Conservation (phyloP, 1,284 basidiomycete genomes). For the Fomitopsis betulina region DNA sequence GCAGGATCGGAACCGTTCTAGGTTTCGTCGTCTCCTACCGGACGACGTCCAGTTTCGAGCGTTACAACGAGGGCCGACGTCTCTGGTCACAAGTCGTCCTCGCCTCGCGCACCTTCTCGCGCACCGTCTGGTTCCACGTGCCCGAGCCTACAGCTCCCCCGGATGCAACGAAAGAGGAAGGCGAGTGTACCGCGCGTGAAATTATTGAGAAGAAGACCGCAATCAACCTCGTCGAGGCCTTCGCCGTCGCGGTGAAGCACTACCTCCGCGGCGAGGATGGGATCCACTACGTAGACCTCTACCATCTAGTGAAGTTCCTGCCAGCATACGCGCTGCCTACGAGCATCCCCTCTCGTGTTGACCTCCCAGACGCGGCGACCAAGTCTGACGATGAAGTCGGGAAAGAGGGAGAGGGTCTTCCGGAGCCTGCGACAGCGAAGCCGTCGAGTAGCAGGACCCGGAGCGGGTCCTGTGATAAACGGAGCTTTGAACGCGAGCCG, state of each 20-base stretch:
- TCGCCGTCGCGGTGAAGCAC: conserved; percentile 46
- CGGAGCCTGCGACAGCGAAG: too few relatives aligned
- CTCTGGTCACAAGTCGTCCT: conserved; percentile 69
- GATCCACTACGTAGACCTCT: conserved; percentile 47
- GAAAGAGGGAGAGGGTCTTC: not conserved
- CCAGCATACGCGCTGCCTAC: conserved; percentile 58
- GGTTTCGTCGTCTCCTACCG: conserved; percentile 66
- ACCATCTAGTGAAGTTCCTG: conserved; percentile 62
- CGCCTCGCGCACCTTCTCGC: conserved; percentile 50
- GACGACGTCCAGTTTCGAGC: conserved; percentile 73
- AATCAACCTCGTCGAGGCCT: conserved; percentile 55
- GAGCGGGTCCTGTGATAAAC: too few relatives aligned
- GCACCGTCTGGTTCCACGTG: conserved; percentile 62
- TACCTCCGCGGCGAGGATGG: conserved; percentile 64
- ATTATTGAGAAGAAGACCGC: conserved; percentile 69
- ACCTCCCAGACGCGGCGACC: conserved; percentile 23
- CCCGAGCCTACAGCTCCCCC: conserved; percentile 35
- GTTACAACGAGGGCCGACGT: conserved; percentile 70
- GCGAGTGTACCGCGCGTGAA: too few relatives aligned
- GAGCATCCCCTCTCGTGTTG: conserved; percentile 42
- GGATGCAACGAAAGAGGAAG: too few relatives aligned
- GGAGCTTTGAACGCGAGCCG: not conserved
- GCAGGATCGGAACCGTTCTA: conserved; percentile 57
- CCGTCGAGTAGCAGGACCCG: too few relatives aligned
- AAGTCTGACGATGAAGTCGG: conserved; percentile 7